A percentile compares a stretch with the other conserved stretches of the same genome.
phyloP scores from a whole-genome alignment of 805 yeast species.

The Candida multigemmis region DNA sequence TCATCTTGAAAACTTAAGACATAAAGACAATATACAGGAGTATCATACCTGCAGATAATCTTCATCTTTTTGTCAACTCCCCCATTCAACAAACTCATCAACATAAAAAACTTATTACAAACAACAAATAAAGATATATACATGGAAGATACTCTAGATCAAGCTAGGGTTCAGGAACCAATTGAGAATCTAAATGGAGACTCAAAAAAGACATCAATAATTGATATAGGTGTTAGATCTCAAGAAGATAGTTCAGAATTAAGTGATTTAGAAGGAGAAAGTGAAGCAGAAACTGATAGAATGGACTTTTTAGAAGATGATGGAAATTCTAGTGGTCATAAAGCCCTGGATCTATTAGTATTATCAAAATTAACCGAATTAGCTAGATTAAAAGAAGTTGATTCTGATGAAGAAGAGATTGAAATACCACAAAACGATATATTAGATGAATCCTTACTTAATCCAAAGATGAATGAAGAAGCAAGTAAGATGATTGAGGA shows the following conservation, averaged over 20 bases:
- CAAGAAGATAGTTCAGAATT: constrained; percentile 36
- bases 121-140: too few species aligned
- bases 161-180: constrained; percentile 1
- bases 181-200: constrained; percentile 1
- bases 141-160: background rate
- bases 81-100: too few species aligned
- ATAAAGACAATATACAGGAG: too few species aligned
- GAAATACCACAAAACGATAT: constrained; percentile 6
- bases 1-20: too few species aligned
- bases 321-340: constrained; percentile 9
- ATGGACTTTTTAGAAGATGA: constrained; percentile 49
- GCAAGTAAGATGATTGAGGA: constrained; percentile 11
- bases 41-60: too few species aligned
- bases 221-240: too few species aligned
- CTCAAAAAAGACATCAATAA: constrained; percentile 7
- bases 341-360: constrained; percentile 25
- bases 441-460: constrained; percentile 8
- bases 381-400: constrained; percentile 29
- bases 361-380: constrained; percentile 34
- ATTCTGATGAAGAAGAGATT: constrained; percentile 18
- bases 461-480: constrained; percentile 7
- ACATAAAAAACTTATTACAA: too few species aligned
- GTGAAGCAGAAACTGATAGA: constrained; percentile 89
- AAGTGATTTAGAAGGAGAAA: constrained; percentile 49
- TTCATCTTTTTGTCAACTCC: too few species aligned